These are phyloP conservation scores for Fusarium multiceps DNA, from an alignment of 2,329 filamentous ascomycete genomes.

Conservation along the genomic window DNA sequence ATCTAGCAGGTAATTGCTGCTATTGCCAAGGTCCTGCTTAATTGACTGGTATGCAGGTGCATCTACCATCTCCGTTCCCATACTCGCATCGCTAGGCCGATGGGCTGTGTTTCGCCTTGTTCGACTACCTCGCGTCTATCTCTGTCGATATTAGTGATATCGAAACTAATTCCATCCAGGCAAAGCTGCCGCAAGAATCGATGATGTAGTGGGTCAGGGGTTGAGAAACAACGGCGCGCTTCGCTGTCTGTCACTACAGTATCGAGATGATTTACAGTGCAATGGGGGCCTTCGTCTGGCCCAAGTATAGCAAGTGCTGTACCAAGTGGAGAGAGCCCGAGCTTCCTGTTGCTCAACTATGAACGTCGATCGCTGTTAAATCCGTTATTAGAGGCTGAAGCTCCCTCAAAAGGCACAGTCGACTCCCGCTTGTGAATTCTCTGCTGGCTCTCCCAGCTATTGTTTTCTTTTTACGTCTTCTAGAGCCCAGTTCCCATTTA, in stretches of 20 bases:
- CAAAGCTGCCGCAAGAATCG: constrained; percentile 24
- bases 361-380: constrained; percentile 33
- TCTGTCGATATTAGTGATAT: constrained; percentile 3
- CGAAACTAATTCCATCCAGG: neutral
- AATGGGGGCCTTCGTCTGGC: constrained; percentile 7
- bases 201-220: constrained; percentile 46
- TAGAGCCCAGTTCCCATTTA: constrained; percentile 8
- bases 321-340: constrained; percentile 32
- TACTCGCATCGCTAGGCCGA: constrained; percentile 11
- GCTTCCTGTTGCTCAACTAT: constrained; percentile 30
- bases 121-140: constrained; percentile 1
- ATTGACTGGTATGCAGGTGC: constrained; percentile 12
- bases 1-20: neutral
- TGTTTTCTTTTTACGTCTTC: neutral
- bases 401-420: constrained; percentile 5
- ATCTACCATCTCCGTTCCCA: neutral
- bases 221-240: constrained; percentile 38
- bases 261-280: constrained; percentile 29
- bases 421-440: constrained; percentile 9
- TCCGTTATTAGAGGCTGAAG: constrained; percentile 32
- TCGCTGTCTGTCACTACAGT: constrained; percentile 20
- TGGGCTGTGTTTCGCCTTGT: constrained; percentile 20
- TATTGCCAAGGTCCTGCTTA: constrained; percentile 14
- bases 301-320: constrained; percentile 8
- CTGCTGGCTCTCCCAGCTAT: neutral